phyloP scores from a whole-genome alignment of 2,329 filamentous ascomycete genomes.

The Byssoonygena ceratinophila region DNA sequence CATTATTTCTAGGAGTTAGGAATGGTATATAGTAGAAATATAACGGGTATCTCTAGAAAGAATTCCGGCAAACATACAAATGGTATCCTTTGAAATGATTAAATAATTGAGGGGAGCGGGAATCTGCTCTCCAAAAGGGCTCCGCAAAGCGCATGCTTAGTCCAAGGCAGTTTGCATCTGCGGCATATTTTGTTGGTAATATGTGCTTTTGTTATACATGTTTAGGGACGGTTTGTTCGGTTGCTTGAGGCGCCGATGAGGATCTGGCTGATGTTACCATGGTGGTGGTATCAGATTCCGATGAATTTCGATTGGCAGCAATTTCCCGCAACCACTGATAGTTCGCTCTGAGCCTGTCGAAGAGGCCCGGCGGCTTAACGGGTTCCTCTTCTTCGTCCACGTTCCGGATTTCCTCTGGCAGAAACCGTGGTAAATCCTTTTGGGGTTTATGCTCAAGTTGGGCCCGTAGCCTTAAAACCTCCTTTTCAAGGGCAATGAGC shows the following conservation, averaged over 20 bases:
- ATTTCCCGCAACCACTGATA: constrained; percentile 4
- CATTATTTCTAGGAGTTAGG: background rate
- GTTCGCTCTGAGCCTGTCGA: constrained; percentile 7
- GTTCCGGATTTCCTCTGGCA: constrained; percentile 35
- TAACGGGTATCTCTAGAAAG: background rate
- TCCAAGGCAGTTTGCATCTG: background rate
- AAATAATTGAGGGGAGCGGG: too few species aligned
- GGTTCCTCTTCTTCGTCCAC: constrained; percentile 23
- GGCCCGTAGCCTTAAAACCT: constrained; percentile 34
- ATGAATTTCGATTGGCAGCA: background rate
- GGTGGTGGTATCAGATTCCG: background rate
- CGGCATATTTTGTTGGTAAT: background rate
- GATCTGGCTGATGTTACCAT: background rate
- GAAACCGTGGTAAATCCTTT: constrained; percentile 26
- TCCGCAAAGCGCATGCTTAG: background rate
- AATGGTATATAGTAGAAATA: too few species aligned
- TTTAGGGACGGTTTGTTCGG: background rate
- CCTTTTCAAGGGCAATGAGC: constrained; percentile 38
- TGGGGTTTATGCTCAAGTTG: constrained; percentile 26
- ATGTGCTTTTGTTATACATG: background rate
- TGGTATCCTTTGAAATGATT: too few species aligned
- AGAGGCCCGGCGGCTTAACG: constrained; percentile 12
- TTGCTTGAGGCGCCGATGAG: background rate
- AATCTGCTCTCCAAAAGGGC: too few species aligned
- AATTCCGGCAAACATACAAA: background rate